Conservation (phyloP, 371 early-diverging fungal genomes). For the Apophysomyces sp. region DNA sequence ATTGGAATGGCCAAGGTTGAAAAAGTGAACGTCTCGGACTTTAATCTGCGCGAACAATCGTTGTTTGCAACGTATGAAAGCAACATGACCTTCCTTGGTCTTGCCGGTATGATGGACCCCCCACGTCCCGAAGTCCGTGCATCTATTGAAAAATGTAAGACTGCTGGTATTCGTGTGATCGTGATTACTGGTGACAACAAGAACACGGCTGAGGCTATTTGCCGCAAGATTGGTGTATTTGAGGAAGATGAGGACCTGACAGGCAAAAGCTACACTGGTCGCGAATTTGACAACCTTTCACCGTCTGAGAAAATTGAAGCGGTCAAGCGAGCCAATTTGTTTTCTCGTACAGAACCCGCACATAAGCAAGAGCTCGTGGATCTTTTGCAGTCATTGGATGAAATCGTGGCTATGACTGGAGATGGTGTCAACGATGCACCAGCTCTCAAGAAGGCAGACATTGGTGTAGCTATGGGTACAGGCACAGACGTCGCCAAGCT, state of each 20-base stretch:
- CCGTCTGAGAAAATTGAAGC: conserved; percentile 70
- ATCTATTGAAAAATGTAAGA: conserved; percentile 80
- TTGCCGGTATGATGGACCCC: conserved; percentile 96
- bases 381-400: conserved; percentile 82
- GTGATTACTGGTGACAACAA: conserved; percentile 99
- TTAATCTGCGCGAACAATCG: conserved; percentile 63
- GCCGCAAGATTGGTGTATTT: conserved; percentile 93
- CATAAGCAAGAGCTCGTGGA: conserved; percentile 95
- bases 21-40: conserved; percentile 46
- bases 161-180: conserved; percentile 96
- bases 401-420: conserved; percentile 98
- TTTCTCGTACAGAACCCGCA: conserved; percentile 93
- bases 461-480: conserved; percentile 98
- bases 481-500: conserved; percentile 98
- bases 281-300: conserved; percentile 88
- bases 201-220: conserved; percentile 94
- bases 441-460: conserved; percentile 96
- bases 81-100: conserved; percentile 88
- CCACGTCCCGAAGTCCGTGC: conserved; percentile 92
- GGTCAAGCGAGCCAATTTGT: conserved; percentile 77
- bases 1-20: conserved; percentile 89
- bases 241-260: conserved; percentile 64
- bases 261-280: conserved; percentile 87
- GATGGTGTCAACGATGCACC: conserved; percentile 99
- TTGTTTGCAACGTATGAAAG: conserved; percentile 72